Conservation (phyloP, 768 basidiomycete genomes). For the Termitomyces sp. region DNA sequence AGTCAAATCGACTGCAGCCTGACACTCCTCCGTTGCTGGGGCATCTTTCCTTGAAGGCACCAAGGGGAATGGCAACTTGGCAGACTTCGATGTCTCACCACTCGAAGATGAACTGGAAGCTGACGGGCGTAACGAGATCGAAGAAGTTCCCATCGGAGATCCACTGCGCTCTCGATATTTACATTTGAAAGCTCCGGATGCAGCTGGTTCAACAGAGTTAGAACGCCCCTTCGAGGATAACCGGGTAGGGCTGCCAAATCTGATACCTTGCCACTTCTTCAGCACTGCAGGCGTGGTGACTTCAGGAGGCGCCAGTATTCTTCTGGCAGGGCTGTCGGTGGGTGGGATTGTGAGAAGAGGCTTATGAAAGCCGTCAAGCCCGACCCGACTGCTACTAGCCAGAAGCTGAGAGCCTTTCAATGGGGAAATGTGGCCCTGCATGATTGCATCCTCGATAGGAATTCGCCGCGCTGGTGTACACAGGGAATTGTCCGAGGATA, state of each 20-base stretch:
- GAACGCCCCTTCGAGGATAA: conserved; percentile 25
- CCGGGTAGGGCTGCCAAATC: conserved; percentile 28
- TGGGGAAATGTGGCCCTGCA: conserved; percentile 47
- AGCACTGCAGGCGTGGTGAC: conserved; percentile 30
- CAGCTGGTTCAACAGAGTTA: conserved; percentile 25
- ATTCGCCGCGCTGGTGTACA: conserved; percentile 68
- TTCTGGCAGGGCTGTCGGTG: conserved; percentile 39
- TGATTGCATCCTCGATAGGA: conserved; percentile 49
- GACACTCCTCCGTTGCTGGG: conserved; percentile 25
- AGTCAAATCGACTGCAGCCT: conserved; percentile 8
- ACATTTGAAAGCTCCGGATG: conserved; percentile 14
- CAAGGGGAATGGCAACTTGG: conserved; percentile 35
- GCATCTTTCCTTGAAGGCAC: conserved; percentile 17
- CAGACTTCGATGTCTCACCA: conserved; percentile 4
- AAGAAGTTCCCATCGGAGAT: conserved; percentile 9
- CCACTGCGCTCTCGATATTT: conserved; percentile 5
- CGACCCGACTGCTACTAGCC: conserved; percentile 19
- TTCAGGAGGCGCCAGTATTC: conserved; percentile 31
- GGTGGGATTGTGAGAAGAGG: conserved; percentile 28
- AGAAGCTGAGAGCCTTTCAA: conserved; percentile 39
- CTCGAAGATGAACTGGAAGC: conserved; percentile 1
- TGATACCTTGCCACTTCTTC: conserved; percentile 24
- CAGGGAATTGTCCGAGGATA: conserved; percentile 31
- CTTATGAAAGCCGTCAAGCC: conserved; percentile 13
- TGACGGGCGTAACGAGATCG: not conserved